Evolutionary conservation across 2,329 filamentous ascomycete species (phyloP), one percentile per base, ranked within the genome.

Genomic region (Pseudopithomyces maydicus): DNA sequence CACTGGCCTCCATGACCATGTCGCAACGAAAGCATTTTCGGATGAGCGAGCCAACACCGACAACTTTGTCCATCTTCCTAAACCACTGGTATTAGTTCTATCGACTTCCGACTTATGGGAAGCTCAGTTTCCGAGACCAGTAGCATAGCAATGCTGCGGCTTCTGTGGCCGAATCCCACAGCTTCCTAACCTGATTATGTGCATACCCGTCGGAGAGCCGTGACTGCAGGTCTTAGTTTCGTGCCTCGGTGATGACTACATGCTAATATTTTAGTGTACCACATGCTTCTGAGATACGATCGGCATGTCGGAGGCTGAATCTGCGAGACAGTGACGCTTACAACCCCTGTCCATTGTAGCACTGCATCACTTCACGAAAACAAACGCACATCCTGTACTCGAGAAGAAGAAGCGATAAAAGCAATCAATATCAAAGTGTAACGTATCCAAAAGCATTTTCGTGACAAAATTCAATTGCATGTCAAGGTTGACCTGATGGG

Each of bases 171-270:
- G 15, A 51, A 15, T 11, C 38, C 33, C 26, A 35, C 38, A 22
- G 15, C n/a, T 33, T 33, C 38, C 29, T 32, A 1, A n/a, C n/a
- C 32, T 32, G 23, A 22, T 22, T 22, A 51, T 17, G n/a, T 42
- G 48, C 36, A 51, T 51, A 51, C 15, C 38, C 36, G 38, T 35
- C 33, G 38, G 38, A 42, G 48, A 51, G 48, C 48, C 48, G 48
- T 42, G 17, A 33, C 4, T 19, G 15, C 19, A 26, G 23, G 15
- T 19, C 35, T 29, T 51, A 38, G 36, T 14, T n/a, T 10, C 33
- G 36, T 42, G 12, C 8, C 38, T 38, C 22, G 38, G 14, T 42
- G 23, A 33, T 22, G n/a, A 26, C 23, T 11, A 5, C 12, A 17
- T 51, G 15, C 11, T 41, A n/a, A 6, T 17, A 23, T 51, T 8